Evolutionary conservation across 2,329 filamentous ascomycete species (phyloP).

Genomic region (Colletotrichum limetticola): DNA sequence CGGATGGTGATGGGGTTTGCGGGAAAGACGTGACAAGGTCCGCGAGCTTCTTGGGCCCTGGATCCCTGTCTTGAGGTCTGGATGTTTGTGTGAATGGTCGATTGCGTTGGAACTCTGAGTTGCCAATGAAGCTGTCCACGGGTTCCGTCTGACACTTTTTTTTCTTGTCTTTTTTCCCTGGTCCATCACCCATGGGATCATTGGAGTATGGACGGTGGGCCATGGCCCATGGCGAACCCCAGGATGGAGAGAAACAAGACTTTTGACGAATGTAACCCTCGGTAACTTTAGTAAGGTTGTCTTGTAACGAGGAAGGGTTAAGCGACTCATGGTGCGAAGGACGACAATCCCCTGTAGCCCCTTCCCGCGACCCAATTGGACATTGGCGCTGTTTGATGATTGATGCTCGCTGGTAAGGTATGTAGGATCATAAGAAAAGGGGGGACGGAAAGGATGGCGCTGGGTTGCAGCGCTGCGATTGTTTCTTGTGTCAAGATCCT

Average conservation of each 20-base stretch:
- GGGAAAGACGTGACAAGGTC: conserved; percentile 23
- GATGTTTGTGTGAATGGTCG: background rate
- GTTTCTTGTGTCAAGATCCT: conserved; percentile 30
- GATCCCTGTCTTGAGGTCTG: background rate
- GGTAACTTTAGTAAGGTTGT: background rate
- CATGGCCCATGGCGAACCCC: background rate
- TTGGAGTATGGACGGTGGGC: too few relatives aligned
- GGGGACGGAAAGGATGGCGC: background rate
- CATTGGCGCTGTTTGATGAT: conserved; percentile 15
- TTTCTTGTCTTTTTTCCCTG: background rate
- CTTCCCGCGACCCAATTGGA: conserved; percentile 11
- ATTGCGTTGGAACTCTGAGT: background rate
- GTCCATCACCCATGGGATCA: background rate
- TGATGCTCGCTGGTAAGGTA: background rate
- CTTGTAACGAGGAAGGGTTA: conserved; percentile 22
- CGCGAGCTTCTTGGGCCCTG: conserved; percentile 17
- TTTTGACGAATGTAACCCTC: background rate
- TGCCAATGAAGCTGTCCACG: background rate
- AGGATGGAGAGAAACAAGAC: background rate
- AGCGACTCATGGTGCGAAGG: conserved; percentile 8
- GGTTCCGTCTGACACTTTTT: background rate
- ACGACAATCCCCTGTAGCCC: background rate
- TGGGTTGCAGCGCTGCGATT: background rate
- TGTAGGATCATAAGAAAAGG: background rate
- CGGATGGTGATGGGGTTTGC: conserved; percentile 11